phyloP scores from a whole-genome alignment of 2,329 filamentous ascomycete species.

The Calonectria montana region DNA sequence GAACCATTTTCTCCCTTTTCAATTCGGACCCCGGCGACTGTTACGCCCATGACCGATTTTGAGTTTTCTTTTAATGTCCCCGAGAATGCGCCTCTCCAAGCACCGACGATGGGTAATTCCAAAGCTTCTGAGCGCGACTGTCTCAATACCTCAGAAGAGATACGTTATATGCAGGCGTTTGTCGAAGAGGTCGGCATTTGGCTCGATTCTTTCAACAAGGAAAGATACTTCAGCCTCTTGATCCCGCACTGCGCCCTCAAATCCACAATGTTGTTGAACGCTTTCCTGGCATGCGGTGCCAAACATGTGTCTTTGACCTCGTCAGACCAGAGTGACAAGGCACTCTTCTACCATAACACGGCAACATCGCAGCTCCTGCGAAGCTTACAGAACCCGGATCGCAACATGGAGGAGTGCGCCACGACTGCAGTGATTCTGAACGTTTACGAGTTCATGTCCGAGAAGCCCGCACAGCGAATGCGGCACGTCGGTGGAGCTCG shows the following conservation, averaged over 20 bases:
- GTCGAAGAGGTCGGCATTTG: constrained; percentile 90
- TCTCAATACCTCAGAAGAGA: constrained; percentile 80
- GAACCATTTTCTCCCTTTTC: constrained; percentile 54
- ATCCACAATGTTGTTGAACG: constrained; percentile 89
- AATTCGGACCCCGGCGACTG: constrained; percentile 49
- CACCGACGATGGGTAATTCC: neutral
- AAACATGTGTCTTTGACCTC: constrained; percentile 82
- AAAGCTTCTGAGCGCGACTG: constrained; percentile 62
- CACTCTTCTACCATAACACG: constrained; percentile 85
- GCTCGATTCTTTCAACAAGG: constrained; percentile 92
- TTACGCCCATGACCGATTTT: constrained; percentile 52
- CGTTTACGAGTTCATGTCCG: constrained; percentile 93
- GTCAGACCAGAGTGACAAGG: constrained; percentile 80
- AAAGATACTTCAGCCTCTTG: constrained; percentile 86
- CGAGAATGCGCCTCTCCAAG: constrained; percentile 16
- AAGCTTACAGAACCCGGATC: constrained; percentile 84
- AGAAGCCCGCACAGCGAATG: constrained; percentile 82
- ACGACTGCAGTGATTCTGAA: constrained; percentile 90
- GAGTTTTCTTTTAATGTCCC: constrained; percentile 48
- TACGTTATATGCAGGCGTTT: constrained; percentile 92
- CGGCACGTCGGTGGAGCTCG: constrained; percentile 88
- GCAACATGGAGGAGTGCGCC: constrained; percentile 86
- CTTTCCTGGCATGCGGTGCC: constrained; percentile 88
- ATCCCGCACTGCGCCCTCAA: constrained; percentile 86
- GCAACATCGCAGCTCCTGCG: constrained; percentile 83